Evolutionary conservation across 495 filamentous ascomycete species (phyloP).

Genomic region (Aspergillus indologenus): DNA sequence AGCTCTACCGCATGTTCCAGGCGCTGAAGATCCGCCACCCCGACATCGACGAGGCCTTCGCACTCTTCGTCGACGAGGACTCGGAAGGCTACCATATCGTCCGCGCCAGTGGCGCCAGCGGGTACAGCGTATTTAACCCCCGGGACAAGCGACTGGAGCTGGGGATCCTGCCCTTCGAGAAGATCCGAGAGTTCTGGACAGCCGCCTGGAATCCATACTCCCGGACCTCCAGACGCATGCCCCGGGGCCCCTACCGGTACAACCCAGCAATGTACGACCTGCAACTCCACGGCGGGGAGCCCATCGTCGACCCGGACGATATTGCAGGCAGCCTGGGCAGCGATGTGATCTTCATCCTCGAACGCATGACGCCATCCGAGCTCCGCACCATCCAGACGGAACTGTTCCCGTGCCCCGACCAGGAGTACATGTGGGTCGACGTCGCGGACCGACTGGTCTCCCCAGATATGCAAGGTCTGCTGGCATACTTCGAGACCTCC

Average conservation of each 20-base stretch:
- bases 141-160: not conserved
- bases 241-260: not conserved
- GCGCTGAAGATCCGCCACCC: not conserved
- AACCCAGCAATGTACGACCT: not conserved
- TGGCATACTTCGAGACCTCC: slow-evolving; percentile 1
- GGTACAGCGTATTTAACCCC: not conserved
- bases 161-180: not conserved
- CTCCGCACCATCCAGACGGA: not conserved
- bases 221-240: not conserved
- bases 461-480: not conserved
- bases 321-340: not conserved
- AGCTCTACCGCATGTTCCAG: slow-evolving; percentile 3
- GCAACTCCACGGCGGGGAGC: not conserved
- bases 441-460: not conserved
- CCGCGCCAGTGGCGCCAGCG: not conserved
- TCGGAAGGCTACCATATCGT: not conserved
- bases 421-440: slow-evolving; percentile 1
- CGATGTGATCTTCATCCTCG: not conserved
- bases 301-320: slow-evolving; percentile 4
- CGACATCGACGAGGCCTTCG: not conserved
- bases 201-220: not conserved
- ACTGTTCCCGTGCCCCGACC: not conserved
- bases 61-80: not conserved
- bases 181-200: not conserved
- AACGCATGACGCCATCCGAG: not conserved